phyloP scores from a whole-genome alignment of 805 yeast species.

The Teunomyces atbi region DNA sequence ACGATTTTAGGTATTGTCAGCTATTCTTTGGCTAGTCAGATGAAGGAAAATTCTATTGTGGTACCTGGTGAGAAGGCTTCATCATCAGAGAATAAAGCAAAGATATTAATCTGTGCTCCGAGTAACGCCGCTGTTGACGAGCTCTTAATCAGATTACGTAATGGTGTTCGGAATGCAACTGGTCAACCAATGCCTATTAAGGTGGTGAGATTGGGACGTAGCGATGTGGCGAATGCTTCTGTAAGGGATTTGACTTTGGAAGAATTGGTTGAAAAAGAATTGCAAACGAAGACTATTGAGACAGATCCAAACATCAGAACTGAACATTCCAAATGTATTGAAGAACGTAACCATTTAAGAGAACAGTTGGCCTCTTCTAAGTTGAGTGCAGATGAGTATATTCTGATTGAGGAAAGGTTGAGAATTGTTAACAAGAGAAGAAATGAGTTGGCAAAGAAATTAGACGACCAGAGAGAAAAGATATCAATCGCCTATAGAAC shows the following conservation, averaged over 20 bases:
- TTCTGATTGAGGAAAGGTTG: conserved; percentile 47
- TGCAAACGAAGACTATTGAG: conserved; percentile 37
- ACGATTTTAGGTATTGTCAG: conserved; percentile 93
- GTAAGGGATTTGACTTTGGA: conserved; percentile 84
- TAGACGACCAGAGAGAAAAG: conserved; percentile 78
- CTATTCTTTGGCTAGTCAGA: conserved; percentile 50
- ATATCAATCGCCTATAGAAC: conserved; percentile 67
- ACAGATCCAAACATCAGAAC: conserved; percentile 50
- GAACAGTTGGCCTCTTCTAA: conserved; percentile 30
- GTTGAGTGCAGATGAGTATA: conserved; percentile 41
- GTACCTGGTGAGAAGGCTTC: conserved; percentile 21
- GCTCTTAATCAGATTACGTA: conserved; percentile 74
- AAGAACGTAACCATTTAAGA: conserved; percentile 57
- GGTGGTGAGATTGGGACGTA: conserved; percentile 83
- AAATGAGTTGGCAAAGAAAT: conserved; percentile 65
- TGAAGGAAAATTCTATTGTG: conserved; percentile 16
- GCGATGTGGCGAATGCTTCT: conserved; percentile 81
- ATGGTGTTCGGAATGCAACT: conserved; percentile 59
- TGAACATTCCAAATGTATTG: conserved; percentile 50
- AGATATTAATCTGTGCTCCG: conserved; percentile 91
- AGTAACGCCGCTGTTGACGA: conserved; percentile 99
- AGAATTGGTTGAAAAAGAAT: conserved; percentile 70
- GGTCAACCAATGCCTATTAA: conserved; percentile 59
- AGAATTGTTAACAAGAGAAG: conserved; percentile 59
- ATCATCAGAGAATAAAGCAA: conserved; percentile 25